Percentiles rank a stretch among this genome's conserved stretches.
Conservation (phyloP, 1,284 basidiomycete genomes). For the Afroboletus lepidellus region DNA sequence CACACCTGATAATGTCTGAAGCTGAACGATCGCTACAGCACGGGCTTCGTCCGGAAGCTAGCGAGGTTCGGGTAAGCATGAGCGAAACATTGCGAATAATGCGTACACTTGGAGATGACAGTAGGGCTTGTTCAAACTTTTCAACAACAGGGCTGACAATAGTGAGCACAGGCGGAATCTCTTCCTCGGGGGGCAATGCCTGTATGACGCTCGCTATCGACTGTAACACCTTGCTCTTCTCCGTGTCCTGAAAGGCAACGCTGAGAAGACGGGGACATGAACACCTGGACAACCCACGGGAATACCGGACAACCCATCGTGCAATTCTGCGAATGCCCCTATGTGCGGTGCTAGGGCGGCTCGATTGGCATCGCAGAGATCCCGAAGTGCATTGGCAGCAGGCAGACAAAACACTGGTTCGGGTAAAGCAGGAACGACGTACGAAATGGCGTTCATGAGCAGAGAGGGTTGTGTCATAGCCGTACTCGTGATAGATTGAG, state of each 20-base stretch:
- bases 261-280: background rate
- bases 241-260: conserved; percentile 60
- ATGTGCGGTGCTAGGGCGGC: conserved; percentile 79
- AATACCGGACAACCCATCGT: conserved; percentile 70
- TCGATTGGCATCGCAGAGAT: conserved; percentile 85
- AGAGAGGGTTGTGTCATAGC: conserved; percentile 34
- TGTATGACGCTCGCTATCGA: conserved; percentile 90
- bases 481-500: conserved; percentile 42
- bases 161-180: conserved; percentile 75
- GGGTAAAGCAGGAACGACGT: conserved; percentile 70
- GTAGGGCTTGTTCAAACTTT: conserved; percentile 63
- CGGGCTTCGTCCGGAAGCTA: conserved; percentile 72
- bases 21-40: conserved; percentile 57
- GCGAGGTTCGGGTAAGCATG: conserved; percentile 3
- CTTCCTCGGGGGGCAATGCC: conserved; percentile 74
- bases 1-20: conserved; percentile 78
- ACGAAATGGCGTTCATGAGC: conserved; percentile 44
- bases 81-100: background rate
- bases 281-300: conserved; percentile 50
- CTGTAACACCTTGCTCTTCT: conserved; percentile 86
- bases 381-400: conserved; percentile 79
- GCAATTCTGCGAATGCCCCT: conserved; percentile 77
- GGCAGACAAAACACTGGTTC: conserved; percentile 64
- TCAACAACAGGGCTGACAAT: conserved; percentile 76
- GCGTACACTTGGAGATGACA: conserved; percentile 50